Percentiles rank a stretch among this genome's conserved stretches.
Conservation (phyloP, 208 protist species). For the Acanthamoeba quina region DNA sequence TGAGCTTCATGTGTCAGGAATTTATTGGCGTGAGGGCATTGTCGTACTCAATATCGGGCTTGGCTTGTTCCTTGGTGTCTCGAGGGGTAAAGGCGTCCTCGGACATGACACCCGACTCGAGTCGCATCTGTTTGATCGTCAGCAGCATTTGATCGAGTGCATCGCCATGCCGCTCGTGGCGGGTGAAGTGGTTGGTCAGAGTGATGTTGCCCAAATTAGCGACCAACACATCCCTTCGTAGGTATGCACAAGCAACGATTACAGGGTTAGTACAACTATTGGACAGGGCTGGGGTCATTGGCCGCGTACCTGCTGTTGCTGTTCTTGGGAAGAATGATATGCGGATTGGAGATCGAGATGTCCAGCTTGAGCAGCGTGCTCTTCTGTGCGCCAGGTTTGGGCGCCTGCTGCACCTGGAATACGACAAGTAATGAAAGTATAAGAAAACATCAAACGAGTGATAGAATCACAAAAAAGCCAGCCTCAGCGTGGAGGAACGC, state of each 20-base stretch:
- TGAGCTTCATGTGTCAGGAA: background rate
- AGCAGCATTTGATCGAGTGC: background rate
- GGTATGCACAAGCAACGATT: background rate
- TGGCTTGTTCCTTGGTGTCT: background rate
- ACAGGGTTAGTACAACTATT: background rate
- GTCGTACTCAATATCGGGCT: background rate
- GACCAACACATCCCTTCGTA: slow-evolving; percentile 34
- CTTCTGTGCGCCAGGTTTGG: background rate
- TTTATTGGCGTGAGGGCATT: background rate
- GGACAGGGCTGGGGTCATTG: background rate
- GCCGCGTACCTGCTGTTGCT: background rate
- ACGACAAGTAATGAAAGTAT: background rate
- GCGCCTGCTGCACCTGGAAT: background rate
- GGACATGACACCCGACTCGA: slow-evolving; percentile 47
- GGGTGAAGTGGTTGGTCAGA: background rate
- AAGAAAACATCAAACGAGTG: background rate
- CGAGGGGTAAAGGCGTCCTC: background rate
- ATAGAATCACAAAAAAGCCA: background rate
- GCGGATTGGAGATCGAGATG: slow-evolving; percentile 61
- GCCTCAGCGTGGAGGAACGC: background rate
- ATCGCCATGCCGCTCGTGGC: background rate
- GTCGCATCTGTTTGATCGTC: slow-evolving; percentile 2
- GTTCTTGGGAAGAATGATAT: slow-evolving; percentile 59
- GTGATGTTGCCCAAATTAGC: slow-evolving; percentile 64
- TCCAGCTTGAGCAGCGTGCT: slow-evolving; percentile 51